A percentile compares a stretch with the other conserved stretches of the same genome.
Evolutionary conservation across 768 basidiomycete species (phyloP).

Genomic region (Strobilomyces echinocephalus): DNA sequence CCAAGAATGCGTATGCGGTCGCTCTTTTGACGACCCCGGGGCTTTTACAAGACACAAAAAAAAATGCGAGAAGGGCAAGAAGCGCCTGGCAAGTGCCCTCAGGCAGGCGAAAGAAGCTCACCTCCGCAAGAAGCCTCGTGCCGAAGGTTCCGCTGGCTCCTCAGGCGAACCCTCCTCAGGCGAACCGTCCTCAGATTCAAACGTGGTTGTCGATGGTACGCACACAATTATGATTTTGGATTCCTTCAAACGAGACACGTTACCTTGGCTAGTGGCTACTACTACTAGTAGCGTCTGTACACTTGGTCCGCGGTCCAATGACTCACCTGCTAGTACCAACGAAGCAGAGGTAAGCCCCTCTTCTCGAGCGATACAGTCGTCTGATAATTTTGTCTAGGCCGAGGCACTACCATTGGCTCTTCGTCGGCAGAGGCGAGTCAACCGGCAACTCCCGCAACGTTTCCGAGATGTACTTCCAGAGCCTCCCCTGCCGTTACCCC

Average conservation of each 20-base stretch:
- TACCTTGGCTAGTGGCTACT: too few relatives aligned
- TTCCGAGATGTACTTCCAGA: background rate
- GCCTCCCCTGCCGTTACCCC: background rate
- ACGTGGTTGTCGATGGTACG: too few relatives aligned
- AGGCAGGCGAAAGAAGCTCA: background rate
- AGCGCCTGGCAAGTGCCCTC: background rate
- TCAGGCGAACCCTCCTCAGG: too few relatives aligned
- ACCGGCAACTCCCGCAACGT: background rate
- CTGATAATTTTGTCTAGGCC: too few relatives aligned
- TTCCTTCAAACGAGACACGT: too few relatives aligned
- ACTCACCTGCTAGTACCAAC: too few relatives aligned
- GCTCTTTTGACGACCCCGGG: constrained; percentile 9
- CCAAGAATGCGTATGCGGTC: background rate
- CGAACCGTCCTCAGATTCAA: too few relatives aligned
- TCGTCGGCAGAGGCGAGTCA: background rate
- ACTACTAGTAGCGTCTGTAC: too few relatives aligned
- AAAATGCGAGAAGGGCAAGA: background rate
- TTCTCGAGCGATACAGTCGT: too few relatives aligned
- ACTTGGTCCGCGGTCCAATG: too few relatives aligned
- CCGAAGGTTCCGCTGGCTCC: background rate
- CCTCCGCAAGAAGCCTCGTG: background rate
- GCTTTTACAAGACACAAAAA: background rate
- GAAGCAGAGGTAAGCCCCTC: too few relatives aligned
- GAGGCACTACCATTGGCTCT: background rate
- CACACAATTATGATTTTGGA: too few relatives aligned